These are phyloP conservation scores for Cercospora sp. DNA, from an alignment of 2,329 filamentous ascomycete genomes.

Conservation along the genomic window DNA sequence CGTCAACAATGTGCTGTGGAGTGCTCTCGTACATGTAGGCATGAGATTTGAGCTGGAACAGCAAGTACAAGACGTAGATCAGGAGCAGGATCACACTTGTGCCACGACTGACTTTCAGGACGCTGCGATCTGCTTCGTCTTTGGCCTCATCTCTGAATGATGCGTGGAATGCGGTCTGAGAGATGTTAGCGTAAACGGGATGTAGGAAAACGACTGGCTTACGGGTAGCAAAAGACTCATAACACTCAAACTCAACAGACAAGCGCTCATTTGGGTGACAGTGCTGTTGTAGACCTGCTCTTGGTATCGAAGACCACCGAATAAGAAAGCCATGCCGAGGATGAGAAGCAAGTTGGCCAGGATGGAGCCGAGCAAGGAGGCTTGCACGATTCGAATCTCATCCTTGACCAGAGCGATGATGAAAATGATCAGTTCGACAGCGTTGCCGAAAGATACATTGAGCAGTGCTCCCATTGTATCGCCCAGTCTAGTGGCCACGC, in stretches of 20 bases:
- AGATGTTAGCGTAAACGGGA: constrained; percentile 13
- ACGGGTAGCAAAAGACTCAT: constrained; percentile 83
- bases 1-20: constrained; percentile 88
- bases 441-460: constrained; percentile 56
- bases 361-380: constrained; percentile 85
- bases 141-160: constrained; percentile 60
- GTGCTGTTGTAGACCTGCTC: constrained; percentile 97
- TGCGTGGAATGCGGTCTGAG: constrained; percentile 85
- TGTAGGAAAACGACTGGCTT: constrained; percentile 35
- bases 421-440: constrained; percentile 56
- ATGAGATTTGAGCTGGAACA: constrained; percentile 91
- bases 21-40: constrained; percentile 90
- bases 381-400: constrained; percentile 88
- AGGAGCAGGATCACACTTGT: constrained; percentile 83
- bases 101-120: constrained; percentile 82
- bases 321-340: constrained; percentile 85
- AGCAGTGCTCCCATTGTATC: constrained; percentile 53
- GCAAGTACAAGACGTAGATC: constrained; percentile 78
- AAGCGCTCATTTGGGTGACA: constrained; percentile 94
- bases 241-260: constrained; percentile 83
- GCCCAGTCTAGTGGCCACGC: constrained; percentile 50
- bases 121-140: constrained; percentile 64
- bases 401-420: constrained; percentile 77
- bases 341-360: constrained; percentile 85
- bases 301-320: constrained; percentile 81